phyloP scores from a whole-genome alignment of 148 eudicot genomes.

The Cornus suecica region DNA sequence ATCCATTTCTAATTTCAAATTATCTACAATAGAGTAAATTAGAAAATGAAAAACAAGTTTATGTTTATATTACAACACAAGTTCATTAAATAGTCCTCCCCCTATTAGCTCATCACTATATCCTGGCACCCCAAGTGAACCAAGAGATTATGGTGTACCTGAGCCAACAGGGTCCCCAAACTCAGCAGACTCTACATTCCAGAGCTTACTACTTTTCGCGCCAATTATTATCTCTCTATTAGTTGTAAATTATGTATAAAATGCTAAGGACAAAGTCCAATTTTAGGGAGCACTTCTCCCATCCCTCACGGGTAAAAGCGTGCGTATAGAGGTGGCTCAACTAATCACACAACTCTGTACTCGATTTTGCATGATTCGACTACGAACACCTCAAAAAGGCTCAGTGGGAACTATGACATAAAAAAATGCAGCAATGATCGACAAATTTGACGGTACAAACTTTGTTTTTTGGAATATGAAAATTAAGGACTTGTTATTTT shows the following conservation, averaged over 20 bases:
- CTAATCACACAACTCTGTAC: too few species aligned
- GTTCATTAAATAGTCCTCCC: conserved; percentile 41
- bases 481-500: too few species aligned
- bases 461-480: too few species aligned
- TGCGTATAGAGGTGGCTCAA: conserved; percentile 28
- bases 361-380: too few species aligned
- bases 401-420: conserved; percentile 25
- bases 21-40: not conserved
- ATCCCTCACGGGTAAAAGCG: too few species aligned
- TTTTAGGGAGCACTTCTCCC: too few species aligned
- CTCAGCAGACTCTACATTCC: conserved; percentile 38
- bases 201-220: conserved; percentile 36
- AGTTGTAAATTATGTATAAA: conserved; percentile 38
- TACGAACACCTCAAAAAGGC: conserved; percentile 21
- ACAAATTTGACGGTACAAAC: too few species aligned
- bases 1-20: not conserved
- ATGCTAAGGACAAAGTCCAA: conserved; percentile 16
- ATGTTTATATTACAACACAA: conserved; percentile 33
- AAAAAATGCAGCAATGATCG: too few species aligned
- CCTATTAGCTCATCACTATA: conserved; percentile 32
- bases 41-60: not conserved
- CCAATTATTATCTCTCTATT: conserved; percentile 35
- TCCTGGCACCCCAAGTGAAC: conserved; percentile 32
- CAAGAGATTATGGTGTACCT: conserved; percentile 35
- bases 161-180: conserved; percentile 76